Base-by-base conservation (phyloP, 2,329 filamentous ascomycete genomes). In the Cordyceps tenuipes region DNA sequence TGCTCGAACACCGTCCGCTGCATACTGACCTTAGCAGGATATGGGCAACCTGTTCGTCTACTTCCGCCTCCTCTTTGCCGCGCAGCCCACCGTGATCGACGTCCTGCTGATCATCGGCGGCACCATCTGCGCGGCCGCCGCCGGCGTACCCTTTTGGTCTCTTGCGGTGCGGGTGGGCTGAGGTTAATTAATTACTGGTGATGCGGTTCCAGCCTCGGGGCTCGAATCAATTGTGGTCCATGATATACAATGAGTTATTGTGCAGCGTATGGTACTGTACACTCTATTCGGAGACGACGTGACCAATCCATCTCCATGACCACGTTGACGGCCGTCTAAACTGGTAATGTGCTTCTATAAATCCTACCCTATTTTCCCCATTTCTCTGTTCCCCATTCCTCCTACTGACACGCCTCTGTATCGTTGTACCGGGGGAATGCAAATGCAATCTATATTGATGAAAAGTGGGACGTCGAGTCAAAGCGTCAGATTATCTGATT, bases 111-210 rank as follows among this genome's bases (percentile, higher is more conserved):
- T 76, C 19, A 7, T 71, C 12, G 59, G 66, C 47, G 73, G 72
- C 26, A 67, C 63, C 31, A 29, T 68, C 43, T 73, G 74, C 61
- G 76, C 81, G 50, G 78, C 81, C 54, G 80, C 75, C 39, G 76
- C 81, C 21, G 81, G 82, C 26, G 75, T 82, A 6, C 82, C 82
- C 0, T 82, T 84, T 57, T 82, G 7, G 29, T 29, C 29, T 29
- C 5, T 29, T 29, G 29, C 29, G 7, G 3, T 29, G 7, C 29
- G 5, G 29, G 5, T 29, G 7, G 29, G 23, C 23, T 23, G 23
- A 3, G 23, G 23, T 23, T 3, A 29, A 29, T 29, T 29, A 29
- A 29, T 29, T 29, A 29, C 1, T 29, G 7, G 29, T 29, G 7
- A 6, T 29, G 23, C 23, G 23, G 23, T 23, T 3, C 3, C 23